Percentiles rank a stretch among this genome's conserved stretches.
phyloP scores from a whole-genome alignment of 2,329 filamentous ascomycete species.

The Fusarium foetens region DNA sequence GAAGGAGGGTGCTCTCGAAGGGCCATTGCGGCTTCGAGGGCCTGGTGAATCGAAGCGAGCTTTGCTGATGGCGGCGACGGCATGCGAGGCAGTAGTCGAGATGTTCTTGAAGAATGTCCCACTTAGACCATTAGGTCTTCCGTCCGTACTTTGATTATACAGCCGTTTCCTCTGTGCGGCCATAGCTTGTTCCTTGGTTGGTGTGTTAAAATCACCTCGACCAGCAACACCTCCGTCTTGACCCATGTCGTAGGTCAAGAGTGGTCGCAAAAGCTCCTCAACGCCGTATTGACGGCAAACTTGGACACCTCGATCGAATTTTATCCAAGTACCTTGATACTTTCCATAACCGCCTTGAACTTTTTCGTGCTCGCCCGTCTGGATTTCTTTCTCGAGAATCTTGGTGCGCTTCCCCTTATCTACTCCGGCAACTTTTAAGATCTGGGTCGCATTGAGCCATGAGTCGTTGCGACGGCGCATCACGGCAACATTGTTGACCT shows the following conservation, averaged over 20 bases:
- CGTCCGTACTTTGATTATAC: slow-evolving; percentile 77
- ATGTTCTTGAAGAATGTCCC: slow-evolving; percentile 99
- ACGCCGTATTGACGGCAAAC: slow-evolving; percentile 86
- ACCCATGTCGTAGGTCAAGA: slow-evolving; percentile 83
- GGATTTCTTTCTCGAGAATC: slow-evolving; percentile 96
- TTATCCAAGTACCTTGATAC: slow-evolving; percentile 99
- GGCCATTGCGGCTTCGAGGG: slow-evolving; percentile 72
- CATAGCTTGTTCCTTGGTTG: slow-evolving; percentile 99
- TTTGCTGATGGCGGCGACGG: slow-evolving; percentile 96
- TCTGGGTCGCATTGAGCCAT: slow-evolving; percentile 98
- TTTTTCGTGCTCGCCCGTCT: slow-evolving; percentile 96
- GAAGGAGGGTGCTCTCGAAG: slow-evolving; percentile 74
- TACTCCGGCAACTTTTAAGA: slow-evolving; percentile 95
- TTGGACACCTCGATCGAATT: slow-evolving; percentile 89
- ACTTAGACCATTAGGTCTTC: slow-evolving; percentile 71
- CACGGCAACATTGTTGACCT: slow-evolving; percentile 90
- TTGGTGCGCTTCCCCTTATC: slow-evolving; percentile 98
- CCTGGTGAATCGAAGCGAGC: slow-evolving; percentile 90
- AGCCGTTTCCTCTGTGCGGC: slow-evolving; percentile 92
- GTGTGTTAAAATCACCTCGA: slow-evolving; percentile 85
- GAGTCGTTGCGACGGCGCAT: slow-evolving; percentile 96
- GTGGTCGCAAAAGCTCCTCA: slow-evolving; percentile 77
- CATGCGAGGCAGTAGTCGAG: slow-evolving; percentile 89
- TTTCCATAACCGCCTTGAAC: slow-evolving; percentile 98
- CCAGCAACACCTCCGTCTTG: slow-evolving; percentile 78